Conservation (phyloP, 768 basidiomycete species). For the Serendipita sp. region DNA sequence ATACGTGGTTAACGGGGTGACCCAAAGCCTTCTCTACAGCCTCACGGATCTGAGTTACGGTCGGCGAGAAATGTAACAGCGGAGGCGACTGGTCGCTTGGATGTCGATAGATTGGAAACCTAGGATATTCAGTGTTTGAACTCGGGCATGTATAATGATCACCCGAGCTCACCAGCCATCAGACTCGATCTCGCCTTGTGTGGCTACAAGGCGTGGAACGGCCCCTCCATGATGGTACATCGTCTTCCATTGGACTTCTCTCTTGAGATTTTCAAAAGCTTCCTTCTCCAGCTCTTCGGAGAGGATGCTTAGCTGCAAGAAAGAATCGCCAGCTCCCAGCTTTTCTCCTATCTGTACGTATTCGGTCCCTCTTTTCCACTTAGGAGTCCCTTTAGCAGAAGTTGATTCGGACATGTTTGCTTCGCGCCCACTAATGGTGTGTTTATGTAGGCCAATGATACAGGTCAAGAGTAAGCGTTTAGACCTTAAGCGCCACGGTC, state of each 20-base stretch:
- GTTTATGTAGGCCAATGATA: too few species aligned
- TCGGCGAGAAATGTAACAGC: slow-evolving; percentile 47
- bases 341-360: not conserved
- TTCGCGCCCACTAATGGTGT: too few species aligned
- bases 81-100: slow-evolving; percentile 66
- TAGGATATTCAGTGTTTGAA: slow-evolving; percentile 15
- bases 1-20: slow-evolving; percentile 67
- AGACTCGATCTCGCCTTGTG: slow-evolving; percentile 35
- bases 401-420: not conserved
- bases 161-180: slow-evolving; percentile 31
- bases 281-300: slow-evolving; percentile 35
- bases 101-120: slow-evolving; percentile 67
- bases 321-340: slow-evolving; percentile 49
- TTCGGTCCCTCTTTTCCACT: slow-evolving; percentile 1
- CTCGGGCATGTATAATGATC: not conserved
- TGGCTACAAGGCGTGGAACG: slow-evolving; percentile 48
- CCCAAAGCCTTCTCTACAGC: slow-evolving; percentile 39
- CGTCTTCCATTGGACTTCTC: slow-evolving; percentile 53
- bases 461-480: too few species aligned
- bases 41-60: slow-evolving; percentile 45
- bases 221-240: slow-evolving; percentile 75
- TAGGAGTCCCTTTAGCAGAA: not conserved
- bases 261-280: slow-evolving; percentile 40
- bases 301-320: slow-evolving; percentile 40
- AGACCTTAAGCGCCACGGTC: too few species aligned